Percentiles rank a stretch among this genome's conserved stretches.
Conservation (phyloP, 129 eudicot genomes). For the Chrysanthemum makinoi region DNA sequence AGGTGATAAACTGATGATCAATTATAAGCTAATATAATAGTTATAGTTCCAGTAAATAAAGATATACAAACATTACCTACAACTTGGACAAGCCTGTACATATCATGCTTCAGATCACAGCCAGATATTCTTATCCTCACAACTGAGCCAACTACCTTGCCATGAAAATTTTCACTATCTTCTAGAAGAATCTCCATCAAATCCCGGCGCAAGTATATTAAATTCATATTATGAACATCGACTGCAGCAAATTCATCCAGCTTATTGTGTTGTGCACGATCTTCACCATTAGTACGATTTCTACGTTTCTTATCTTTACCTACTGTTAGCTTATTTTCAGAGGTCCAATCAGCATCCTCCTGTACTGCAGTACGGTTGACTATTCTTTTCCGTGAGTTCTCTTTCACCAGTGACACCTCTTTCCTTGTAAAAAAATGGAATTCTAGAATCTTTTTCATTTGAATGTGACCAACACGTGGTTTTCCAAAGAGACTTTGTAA, state of each 20-base stretch:
- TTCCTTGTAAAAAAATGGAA: conserved; percentile 45
- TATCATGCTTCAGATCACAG: conserved; percentile 74
- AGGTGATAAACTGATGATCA: conserved; percentile 10
- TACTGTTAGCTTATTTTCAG: conserved; percentile 27
- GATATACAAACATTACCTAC: conserved; percentile 54
- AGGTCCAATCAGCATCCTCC: conserved; percentile 42
- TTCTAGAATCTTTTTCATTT: conserved; percentile 86
- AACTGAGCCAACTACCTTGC: conserved; percentile 81
- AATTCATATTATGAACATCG: conserved; percentile 77
- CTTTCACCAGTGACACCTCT: conserved; percentile 50
- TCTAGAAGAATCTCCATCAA: conserved; percentile 68
- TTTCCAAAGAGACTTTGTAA: conserved; percentile 63
- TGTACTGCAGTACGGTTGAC: conserved; percentile 35
- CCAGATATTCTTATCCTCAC: conserved; percentile 73
- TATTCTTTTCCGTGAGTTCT: conserved; percentile 41
- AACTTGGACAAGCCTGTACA: conserved; percentile 86
- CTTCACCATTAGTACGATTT: conserved; percentile 53
- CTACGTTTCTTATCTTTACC: conserved; percentile 56
- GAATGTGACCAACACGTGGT: conserved; percentile 64
- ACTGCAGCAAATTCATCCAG: conserved; percentile 85
- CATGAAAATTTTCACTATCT: conserved; percentile 57
- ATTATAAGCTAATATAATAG: conserved; percentile 8
- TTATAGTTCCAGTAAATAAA: background rate
- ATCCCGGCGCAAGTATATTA: conserved; percentile 72
- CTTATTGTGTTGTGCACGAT: conserved; percentile 46